Evolutionary conservation across 108 stramenopile genomes (phyloP).

Genomic region (Mayamaea pseudoterrestris): DNA sequence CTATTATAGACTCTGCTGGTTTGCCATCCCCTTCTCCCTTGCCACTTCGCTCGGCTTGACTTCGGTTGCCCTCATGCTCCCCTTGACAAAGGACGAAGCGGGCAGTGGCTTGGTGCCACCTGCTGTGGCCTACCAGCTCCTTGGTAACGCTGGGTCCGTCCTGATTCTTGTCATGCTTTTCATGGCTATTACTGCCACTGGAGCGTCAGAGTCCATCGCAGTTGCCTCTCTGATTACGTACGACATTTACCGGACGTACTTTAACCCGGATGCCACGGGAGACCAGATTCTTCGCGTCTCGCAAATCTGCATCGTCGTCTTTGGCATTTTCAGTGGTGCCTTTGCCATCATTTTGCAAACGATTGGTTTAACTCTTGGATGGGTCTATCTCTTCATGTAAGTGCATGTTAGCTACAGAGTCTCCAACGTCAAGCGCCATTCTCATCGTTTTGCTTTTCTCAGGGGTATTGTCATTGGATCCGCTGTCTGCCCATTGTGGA

Average conservation of each 20-base stretch:
- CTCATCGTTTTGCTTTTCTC: no score
- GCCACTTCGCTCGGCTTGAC: slow-evolving; percentile 88
- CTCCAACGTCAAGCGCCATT: no score
- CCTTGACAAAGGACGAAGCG: slow-evolving; percentile 67
- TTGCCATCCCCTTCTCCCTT: slow-evolving; percentile 78
- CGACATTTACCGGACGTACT: slow-evolving; percentile 86
- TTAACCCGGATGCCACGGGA: slow-evolving; percentile 83
- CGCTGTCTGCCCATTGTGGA: slow-evolving; percentile 84
- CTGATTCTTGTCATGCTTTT: slow-evolving; percentile 87
- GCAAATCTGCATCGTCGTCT: slow-evolving; percentile 60
- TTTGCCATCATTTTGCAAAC: slow-evolving; percentile 48
- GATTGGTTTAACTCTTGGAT: slow-evolving; percentile 22
- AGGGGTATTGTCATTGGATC: slow-evolving; percentile 90
- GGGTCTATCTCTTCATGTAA: no score
- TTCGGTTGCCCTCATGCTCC: slow-evolving; percentile 81
- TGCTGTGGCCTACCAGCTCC: slow-evolving; percentile 69
- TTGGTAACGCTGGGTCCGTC: slow-evolving; percentile 65
- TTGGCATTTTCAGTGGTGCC: slow-evolving; percentile 72
- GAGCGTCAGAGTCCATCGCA: slow-evolving; percentile 86
- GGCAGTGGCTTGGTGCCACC: slow-evolving; percentile 84
- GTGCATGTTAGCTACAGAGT: no score
- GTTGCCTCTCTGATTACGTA: slow-evolving; percentile 84
- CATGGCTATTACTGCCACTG: slow-evolving; percentile 92
- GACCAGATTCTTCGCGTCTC: slow-evolving; percentile 75
- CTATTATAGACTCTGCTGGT: slow-evolving; percentile 77